Base-by-base conservation (phyloP, 306 rosid species). In the Dryas alaskensis region DNA sequence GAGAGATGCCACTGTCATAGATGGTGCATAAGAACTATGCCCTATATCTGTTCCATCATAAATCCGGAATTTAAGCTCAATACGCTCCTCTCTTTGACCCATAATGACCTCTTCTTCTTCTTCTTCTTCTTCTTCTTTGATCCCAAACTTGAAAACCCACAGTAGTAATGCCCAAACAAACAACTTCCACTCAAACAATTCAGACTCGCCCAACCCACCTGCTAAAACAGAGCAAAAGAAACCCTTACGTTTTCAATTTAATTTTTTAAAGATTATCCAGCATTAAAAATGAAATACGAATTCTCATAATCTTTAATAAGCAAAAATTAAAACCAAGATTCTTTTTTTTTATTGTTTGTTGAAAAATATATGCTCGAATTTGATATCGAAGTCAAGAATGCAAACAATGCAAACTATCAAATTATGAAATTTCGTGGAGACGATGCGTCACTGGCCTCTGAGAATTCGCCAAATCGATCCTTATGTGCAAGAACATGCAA, bases 1-100 rank as follows among this genome's bases (percentile, higher is more conserved):
- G 66, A 91, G 86, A 66, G 83, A 62, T 74, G 80, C 83, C 25
- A 84, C 79, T 46, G 90, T 81, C 13, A 83, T 78, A 27, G 90
- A 83, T 25, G 85, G 60, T n/a, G 85, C 65, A 76, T 88, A 88
- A 67, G 78, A 65, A 37, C 65, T 61, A 48, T 85, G 90, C 27
- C 87, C 90, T 75, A 91, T 84, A 79, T 91, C 97, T 0, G 97
- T 87, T 78, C 94, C 97, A 69, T 91, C 97, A 69, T 78, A 90
- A 54, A 90, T 83, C 57, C 93, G 85, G 75, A 90, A 90, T 51
- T 87, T 88, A 81, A 90, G 90, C 67, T 85, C 89, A 50, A 85
- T 68, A 47, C 39, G 27, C 48, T 74, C 89, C 76, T 85, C 85
- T 60, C 80, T 84, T 77, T 78, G 85, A 67, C 86, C 89, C 97